Evolutionary conservation across 2,329 filamentous ascomycete species (phyloP).

Genomic region (Ophiostoma sp.): DNA sequence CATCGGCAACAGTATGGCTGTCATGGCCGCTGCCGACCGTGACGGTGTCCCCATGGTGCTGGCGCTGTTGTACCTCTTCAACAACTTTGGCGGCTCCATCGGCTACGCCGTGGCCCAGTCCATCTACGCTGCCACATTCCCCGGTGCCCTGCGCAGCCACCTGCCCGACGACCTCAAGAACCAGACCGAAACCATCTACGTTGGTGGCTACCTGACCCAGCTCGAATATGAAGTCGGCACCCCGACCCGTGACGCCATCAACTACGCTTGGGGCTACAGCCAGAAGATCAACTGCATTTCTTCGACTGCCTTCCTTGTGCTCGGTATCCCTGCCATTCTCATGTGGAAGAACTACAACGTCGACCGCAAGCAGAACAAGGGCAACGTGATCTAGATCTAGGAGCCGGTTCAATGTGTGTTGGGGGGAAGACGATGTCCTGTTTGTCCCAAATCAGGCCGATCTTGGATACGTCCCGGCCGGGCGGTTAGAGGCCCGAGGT

Average conservation of each 20-base stretch:
- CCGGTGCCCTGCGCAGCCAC: slow-evolving; percentile 43
- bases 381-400: slow-evolving; percentile 26
- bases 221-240: slow-evolving; percentile 47
- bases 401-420: neutral
- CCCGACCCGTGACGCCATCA: slow-evolving; percentile 49
- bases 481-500: neutral
- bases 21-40: slow-evolving; percentile 54
- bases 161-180: slow-evolving; percentile 47
- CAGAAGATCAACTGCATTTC: slow-evolving; percentile 46
- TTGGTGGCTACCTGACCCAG: slow-evolving; percentile 49
- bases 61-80: slow-evolving; percentile 53
- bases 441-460: neutral
- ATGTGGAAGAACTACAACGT: slow-evolving; percentile 29
- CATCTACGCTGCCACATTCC: slow-evolving; percentile 56
- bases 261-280: slow-evolving; percentile 51
- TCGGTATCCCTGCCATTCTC: slow-evolving; percentile 26
- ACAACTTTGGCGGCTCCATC: slow-evolving; percentile 55
- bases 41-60: slow-evolving; percentile 54
- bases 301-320: slow-evolving; percentile 36
- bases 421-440: neutral
- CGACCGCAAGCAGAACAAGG: slow-evolving; percentile 29
- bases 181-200: slow-evolving; percentile 37
- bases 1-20: slow-evolving; percentile 54
- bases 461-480: neutral
- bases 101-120: slow-evolving; percentile 55